Evolutionary conservation across 108 stramenopile genomes (phyloP).

Genomic region (Nannochloropsis oceanica): DNA sequence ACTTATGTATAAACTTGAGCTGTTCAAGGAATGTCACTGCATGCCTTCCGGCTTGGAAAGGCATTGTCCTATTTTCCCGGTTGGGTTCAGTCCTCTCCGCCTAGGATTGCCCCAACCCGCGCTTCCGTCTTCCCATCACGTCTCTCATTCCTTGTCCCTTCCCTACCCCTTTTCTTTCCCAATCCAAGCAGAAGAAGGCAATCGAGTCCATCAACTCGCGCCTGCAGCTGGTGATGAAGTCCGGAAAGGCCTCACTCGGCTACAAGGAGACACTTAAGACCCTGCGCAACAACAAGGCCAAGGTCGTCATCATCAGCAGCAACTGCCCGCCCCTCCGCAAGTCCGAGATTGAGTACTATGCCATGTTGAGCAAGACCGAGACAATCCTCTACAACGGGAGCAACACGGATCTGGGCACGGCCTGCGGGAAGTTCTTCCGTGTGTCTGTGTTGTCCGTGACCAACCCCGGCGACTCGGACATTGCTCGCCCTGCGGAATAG

Average conservation of each 20-base stretch:
- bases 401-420: slow-evolving; percentile 91
- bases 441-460: slow-evolving; percentile 74
- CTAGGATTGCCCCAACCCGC: background rate
- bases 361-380: slow-evolving; percentile 87
- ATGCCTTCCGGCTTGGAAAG: background rate
- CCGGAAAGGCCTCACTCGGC: slow-evolving; percentile 87
- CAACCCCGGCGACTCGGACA: slow-evolving; percentile 76
- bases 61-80: background rate
- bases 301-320: slow-evolving; percentile 84
- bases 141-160: background rate
- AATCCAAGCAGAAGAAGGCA: slow-evolving; percentile 40
- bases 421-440: slow-evolving; percentile 93
- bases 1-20: too few relatives aligned
- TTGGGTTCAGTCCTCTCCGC: background rate
- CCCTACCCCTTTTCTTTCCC: background rate
- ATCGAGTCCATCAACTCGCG: slow-evolving; percentile 95
- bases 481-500: background rate
- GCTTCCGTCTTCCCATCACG: background rate
- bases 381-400: slow-evolving; percentile 92
- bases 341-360: slow-evolving; percentile 96
- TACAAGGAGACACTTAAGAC: slow-evolving; percentile 87
- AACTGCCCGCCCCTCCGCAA: slow-evolving; percentile 95
- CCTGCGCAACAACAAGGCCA: slow-evolving; percentile 75
- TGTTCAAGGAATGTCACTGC: background rate
- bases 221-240: slow-evolving; percentile 97